Evolutionary conservation across 2,329 filamentous ascomycete genomes (phyloP), one percentile per base, ranked within the genome.

Genomic region (Stagonosporopsis vannaccii): DNA sequence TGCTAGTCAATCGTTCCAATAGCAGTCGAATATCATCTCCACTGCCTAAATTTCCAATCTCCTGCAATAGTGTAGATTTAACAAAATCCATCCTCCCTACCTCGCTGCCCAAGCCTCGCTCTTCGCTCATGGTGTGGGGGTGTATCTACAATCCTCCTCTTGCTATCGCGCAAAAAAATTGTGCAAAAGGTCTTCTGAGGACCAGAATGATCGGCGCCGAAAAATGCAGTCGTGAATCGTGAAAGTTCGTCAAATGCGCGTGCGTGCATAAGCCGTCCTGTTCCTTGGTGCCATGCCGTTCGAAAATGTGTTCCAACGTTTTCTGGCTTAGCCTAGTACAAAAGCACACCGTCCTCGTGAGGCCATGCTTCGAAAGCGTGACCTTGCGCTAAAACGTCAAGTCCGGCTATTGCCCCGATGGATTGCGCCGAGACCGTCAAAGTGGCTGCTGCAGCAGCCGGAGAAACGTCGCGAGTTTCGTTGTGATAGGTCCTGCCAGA

Each of bases 171-270:
- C 30, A 51, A 39, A 25, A 51, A 46, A n/a, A n/a, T n/a, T 36
- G 19, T 51, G 46, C 41, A 42, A 47, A 51, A 7, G 23, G 19
- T 39, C 47, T 12, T 51, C 25, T 46, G n/a, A 25, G 26, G 47
- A 51, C 47, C 36, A 26, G 37, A 52, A 52, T 20, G 44, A 58
- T 40, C 44, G 39, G 54, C 49, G 54, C 54, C 49, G 42, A 41
- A 52, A 26, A 35, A 58, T 58, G 54, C 54, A 58, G 44, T 58
- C 54, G 49, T 58, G 49, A 58, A 49, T 58, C 54, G 54, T 58
- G 17, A 49, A 52, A 52, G 44, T 58, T 52, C 54, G 54, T 58
- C 54, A 49, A 41, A 52, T 52, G 54, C 49, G 44, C 48, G 39
- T 44, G 54, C 49, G 47, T 52, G 54, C 54, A 58, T 52, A 36